Evolutionary conservation across 2,329 filamentous ascomycete genomes (phyloP).

Genomic region (Pseudocercospora cruenta): DNA sequence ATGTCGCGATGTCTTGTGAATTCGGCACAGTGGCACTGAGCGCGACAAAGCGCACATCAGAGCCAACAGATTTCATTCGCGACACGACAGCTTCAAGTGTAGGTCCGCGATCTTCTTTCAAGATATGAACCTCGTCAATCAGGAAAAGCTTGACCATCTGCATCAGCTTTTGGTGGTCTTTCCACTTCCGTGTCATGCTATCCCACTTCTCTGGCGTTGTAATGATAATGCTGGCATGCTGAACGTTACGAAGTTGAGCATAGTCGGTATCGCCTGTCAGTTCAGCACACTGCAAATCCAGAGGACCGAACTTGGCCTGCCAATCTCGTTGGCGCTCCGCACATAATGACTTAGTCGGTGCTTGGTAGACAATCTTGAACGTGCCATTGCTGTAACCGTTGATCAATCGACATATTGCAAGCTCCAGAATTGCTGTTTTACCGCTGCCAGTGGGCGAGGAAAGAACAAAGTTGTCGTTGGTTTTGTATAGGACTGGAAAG

Average conservation of each 20-base stretch:
- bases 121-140: constrained; percentile 85
- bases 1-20: constrained; percentile 75
- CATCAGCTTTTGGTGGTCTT: constrained; percentile 75
- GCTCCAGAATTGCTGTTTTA: constrained; percentile 79
- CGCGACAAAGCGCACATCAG: constrained; percentile 76
- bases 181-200: constrained; percentile 84
- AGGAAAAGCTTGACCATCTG: constrained; percentile 77
- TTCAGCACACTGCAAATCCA: constrained; percentile 73
- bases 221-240: constrained; percentile 77
- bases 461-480: constrained; percentile 75
- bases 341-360: constrained; percentile 82
- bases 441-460: constrained; percentile 84
- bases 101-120: constrained; percentile 78
- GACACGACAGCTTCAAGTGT: constrained; percentile 83
- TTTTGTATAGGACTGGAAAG: constrained; percentile 67
- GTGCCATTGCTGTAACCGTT: constrained; percentile 58
- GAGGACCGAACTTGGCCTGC: constrained; percentile 70
- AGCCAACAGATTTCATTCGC: constrained; percentile 80
- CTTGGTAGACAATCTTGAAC: constrained; percentile 84
- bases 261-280: constrained; percentile 80
- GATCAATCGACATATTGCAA: constrained; percentile 76
- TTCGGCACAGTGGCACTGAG: constrained; percentile 85
- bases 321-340: constrained; percentile 77
- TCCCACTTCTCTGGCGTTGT: constrained; percentile 94
- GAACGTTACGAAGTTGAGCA: constrained; percentile 67